Conservation (phyloP, 805 yeast species). For the Blastobotrys muscicola region DNA sequence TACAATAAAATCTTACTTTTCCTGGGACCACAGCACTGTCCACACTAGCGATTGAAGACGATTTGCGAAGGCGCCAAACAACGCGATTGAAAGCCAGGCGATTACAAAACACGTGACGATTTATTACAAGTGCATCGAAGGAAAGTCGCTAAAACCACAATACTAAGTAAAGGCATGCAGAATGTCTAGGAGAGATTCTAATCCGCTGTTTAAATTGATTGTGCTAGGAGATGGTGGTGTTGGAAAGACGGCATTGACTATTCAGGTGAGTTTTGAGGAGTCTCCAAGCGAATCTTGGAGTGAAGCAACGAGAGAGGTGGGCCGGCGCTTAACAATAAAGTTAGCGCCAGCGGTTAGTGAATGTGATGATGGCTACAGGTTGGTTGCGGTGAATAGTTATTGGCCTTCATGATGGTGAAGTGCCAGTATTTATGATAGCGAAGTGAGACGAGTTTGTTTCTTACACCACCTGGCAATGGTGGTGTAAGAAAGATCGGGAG, state of each 20-base stretch:
- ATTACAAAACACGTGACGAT: neutral
- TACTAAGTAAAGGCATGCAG: too few relatives aligned
- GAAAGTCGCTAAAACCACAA: neutral
- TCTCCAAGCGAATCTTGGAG: conserved; percentile 19
- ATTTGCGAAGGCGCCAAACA: neutral
- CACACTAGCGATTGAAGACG: too few relatives aligned
- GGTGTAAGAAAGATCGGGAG: too few relatives aligned
- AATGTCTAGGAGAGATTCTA: conserved; percentile 18
- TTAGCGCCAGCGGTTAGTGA: neutral
- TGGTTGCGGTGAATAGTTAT: too few relatives aligned
- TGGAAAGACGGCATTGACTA: conserved; percentile 94
- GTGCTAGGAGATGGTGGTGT: conserved; percentile 99
- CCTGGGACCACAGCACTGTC: too few relatives aligned
- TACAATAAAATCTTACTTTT: too few relatives aligned
- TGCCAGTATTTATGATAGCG: too few relatives aligned
- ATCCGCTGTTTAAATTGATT: conserved; percentile 60
- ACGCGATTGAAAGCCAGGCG: neutral
- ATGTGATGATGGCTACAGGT: too few relatives aligned
- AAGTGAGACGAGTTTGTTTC: too few relatives aligned
- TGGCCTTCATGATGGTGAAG: too few relatives aligned
- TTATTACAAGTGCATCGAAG: neutral
- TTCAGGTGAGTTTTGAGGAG: conserved; percentile 47
- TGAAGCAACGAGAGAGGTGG: neutral
- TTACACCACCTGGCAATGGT: too few relatives aligned
- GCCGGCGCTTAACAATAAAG: neutral